Evolutionary conservation across 2,329 filamentous ascomycete species (phyloP).

Genomic region (Hypomyces rosellus): DNA sequence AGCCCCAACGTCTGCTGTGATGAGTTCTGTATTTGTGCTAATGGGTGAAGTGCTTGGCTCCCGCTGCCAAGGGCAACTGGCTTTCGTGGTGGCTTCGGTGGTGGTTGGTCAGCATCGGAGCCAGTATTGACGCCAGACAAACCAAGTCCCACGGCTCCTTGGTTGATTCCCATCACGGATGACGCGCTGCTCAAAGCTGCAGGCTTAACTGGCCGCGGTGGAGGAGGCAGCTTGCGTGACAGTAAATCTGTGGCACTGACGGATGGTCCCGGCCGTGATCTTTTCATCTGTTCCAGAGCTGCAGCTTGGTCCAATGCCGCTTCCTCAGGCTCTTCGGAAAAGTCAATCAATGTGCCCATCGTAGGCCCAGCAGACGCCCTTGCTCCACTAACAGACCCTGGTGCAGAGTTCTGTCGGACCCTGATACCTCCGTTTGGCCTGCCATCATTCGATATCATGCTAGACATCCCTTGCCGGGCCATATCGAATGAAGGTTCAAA

Average conservation of each 20-base stretch:
- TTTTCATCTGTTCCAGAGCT: constrained; percentile 24
- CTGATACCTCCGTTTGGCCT: constrained; percentile 11
- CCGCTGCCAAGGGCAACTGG: constrained; percentile 17
- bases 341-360: constrained; percentile 57
- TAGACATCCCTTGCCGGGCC: constrained; percentile 21
- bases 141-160: constrained; percentile 11
- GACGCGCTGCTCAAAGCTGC: constrained; percentile 43
- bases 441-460: constrained; percentile 21
- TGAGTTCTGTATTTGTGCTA: constrained; percentile 36
- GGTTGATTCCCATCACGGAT: constrained; percentile 24
- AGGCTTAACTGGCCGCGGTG: constrained; percentile 54
- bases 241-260: constrained; percentile 26
- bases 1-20: constrained; percentile 25
- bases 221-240: constrained; percentile 33
- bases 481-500: constrained; percentile 58
- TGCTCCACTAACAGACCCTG: constrained; percentile 13
- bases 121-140: constrained; percentile 5
- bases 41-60: constrained; percentile 28
- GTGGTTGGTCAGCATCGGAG: constrained; percentile 18
- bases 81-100: constrained; percentile 32
- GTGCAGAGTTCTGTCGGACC: constrained; percentile 22
- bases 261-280: constrained; percentile 14
- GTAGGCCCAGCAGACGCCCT: constrained; percentile 29
- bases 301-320: constrained; percentile 28
- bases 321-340: constrained; percentile 47